A percentile compares a stretch with the other conserved stretches of the same genome.
Conservation (phyloP, 345 rosid species). For the Xanthoceras sorbifolium region DNA sequence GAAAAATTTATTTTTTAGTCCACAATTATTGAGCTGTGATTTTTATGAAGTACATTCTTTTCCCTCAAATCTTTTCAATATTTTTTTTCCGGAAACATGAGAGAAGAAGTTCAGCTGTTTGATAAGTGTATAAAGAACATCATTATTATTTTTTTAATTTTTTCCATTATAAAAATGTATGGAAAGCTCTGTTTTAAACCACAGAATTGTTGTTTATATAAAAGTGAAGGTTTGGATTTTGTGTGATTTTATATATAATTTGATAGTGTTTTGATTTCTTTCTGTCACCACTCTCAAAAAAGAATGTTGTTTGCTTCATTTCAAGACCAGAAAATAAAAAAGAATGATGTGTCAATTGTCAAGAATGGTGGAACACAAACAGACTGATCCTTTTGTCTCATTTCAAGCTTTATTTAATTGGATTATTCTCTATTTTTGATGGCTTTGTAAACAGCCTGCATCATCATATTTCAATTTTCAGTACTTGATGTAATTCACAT, state of each 20-base stretch:
- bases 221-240: conserved; percentile 33
- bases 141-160: conserved; percentile 31
- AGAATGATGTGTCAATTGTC: neutral
- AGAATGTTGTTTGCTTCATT: neutral
- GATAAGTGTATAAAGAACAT: conserved; percentile 78
- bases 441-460: no score
- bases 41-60: conserved; percentile 34
- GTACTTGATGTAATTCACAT: no score
- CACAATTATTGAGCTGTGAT: conserved; percentile 36
- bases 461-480: no score
- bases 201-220: conserved; percentile 50
- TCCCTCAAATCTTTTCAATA: neutral
- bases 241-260: conserved; percentile 20
- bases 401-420: no score
- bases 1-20: conserved; percentile 16
- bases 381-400: no score
- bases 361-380: no score
- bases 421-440: no score
- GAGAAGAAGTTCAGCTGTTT: conserved; percentile 67
- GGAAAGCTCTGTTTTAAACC: conserved; percentile 47
- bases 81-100: conserved; percentile 11
- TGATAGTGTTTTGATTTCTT: neutral
- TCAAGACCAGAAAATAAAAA: no score
- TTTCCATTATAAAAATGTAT: conserved; percentile 39
- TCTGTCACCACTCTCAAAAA: neutral